Percentiles rank a stretch among this genome's conserved stretches.
Evolutionary conservation across 2,329 filamentous ascomycete species (phyloP).

Genomic region (Gnomoniopsis smithogilvyi): DNA sequence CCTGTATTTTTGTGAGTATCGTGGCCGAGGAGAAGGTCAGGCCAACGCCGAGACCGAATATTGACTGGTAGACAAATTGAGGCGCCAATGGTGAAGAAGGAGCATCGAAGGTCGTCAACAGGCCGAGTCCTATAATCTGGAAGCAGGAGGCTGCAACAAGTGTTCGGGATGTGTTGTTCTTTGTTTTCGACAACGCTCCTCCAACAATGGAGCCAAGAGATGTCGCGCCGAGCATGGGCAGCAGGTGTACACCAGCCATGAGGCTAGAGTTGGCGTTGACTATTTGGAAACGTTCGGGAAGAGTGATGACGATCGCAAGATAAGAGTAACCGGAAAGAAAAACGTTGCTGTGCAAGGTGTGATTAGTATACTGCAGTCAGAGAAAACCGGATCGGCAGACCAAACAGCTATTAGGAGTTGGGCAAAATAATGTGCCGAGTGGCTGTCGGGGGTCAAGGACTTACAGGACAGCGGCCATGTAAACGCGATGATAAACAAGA

Average conservation of each 20-base stretch:
- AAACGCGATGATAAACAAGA: conserved; percentile 46
- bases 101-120: conserved; percentile 43
- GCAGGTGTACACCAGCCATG: conserved; percentile 52
- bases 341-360: conserved; percentile 41
- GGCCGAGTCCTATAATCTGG: conserved; percentile 49
- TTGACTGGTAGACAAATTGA: conserved; percentile 52
- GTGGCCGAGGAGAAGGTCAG: conserved; percentile 55
- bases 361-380: background rate
- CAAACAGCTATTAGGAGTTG: background rate
- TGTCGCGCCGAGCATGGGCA: conserved; percentile 56
- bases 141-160: conserved; percentile 47
- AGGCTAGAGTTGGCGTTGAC: conserved; percentile 51
- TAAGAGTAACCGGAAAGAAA: conserved; percentile 56
- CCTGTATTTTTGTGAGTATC: conserved; percentile 54
- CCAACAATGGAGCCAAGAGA: conserved; percentile 55
- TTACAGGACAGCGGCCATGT: conserved; percentile 48
- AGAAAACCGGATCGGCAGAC: background rate
- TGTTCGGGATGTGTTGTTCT: conserved; percentile 51
- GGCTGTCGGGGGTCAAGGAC: conserved; percentile 19
- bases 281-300: conserved; percentile 60
- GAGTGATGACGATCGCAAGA: conserved; percentile 53
- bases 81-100: conserved; percentile 30
- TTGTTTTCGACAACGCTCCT: conserved; percentile 49
- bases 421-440: too few relatives aligned
- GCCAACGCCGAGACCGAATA: conserved; percentile 58